Evolutionary conservation across 176 grass and related monocot species (phyloP), one percentile per base, ranked within the genome.

Genomic region (Canna indica): DNA sequence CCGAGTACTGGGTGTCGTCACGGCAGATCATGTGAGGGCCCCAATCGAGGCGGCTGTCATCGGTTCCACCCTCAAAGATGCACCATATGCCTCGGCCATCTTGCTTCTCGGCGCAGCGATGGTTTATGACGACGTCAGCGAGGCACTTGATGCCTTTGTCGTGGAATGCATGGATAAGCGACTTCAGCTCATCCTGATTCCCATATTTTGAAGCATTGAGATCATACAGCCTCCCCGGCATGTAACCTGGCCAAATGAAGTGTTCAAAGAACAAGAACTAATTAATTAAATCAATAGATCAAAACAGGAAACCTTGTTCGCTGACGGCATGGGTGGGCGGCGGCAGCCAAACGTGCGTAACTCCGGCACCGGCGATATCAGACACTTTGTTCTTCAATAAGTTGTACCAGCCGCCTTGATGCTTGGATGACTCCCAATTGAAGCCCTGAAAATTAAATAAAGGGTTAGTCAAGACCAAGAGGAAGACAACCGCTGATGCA

Each of bases 21-120:
- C 53, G 17, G 53, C 53, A 58, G 53, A 58, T 58, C 53, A 58
- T 58, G 53, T 58, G 53, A 22, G 53, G 53, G 25, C 53, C 53
- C 53, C 53, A 58, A n/a, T 58, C 53, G 5, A 26, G 53, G 53
- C 53, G 53, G 53, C 53, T 27, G 53, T 58, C 53, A 22, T 58
- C 53, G 8, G 53, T 58, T n/a, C 53, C 53, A 5, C 53, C 53
- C 25, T 58, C 53, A 22, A 58, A 58, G 53, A 58, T 28, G 53
- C 53, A 58, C 53, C 53, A 58, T 24, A 58, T n/a, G n/a, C 53
- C 53, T 7, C 53, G n/a, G n/a, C 53, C 53, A 27, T 58, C 53
- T 27, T 58, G 2, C 53, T 26, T 58, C n/a, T 58, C 53, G 53
- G 53, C 53, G 53, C 53, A 58, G 7, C 53, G 53, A 4, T 58